Conservation (phyloP, 2,329 filamentous ascomycete species). For the Blumeria hordei region DNA sequence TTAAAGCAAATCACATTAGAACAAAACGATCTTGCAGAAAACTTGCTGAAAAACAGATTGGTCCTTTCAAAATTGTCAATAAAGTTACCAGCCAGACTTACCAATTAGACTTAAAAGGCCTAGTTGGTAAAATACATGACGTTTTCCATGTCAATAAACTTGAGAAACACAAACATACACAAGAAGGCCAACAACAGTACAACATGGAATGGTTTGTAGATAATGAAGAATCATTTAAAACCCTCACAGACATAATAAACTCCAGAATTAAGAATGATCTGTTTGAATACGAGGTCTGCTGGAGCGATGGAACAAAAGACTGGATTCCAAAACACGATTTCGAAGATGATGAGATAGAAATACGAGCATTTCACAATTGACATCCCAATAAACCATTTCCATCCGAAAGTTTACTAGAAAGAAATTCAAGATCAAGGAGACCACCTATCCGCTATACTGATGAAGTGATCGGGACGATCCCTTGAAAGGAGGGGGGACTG, state of each 20-base stretch:
- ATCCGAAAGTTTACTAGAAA: not conserved
- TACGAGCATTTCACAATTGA: not conserved
- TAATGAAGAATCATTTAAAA: not conserved
- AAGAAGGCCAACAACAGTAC: not conserved
- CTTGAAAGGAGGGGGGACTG: not conserved
- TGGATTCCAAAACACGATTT: not conserved
- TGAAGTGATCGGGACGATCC: not conserved
- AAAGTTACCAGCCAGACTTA: not conserved
- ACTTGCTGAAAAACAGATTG: not conserved
- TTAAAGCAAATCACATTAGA: not conserved
- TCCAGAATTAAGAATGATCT: not conserved
- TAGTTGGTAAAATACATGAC: not conserved
- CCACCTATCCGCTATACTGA: not conserved
- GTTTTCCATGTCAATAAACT: not conserved
- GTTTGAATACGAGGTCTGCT: not conserved
- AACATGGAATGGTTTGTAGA: not conserved
- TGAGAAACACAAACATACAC: not conserved
- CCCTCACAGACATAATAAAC: not conserved
- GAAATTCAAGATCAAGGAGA: not conserved
- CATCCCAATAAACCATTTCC: not conserved
- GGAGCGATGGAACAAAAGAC: not conserved
- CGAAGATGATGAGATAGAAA: not conserved
- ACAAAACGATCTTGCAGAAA: not conserved
- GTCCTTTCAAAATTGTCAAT: not conserved
- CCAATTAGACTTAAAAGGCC: not conserved